phyloP scores from a whole-genome alignment of 108 stramenopile species.

The Skeletonema costatum region DNA sequence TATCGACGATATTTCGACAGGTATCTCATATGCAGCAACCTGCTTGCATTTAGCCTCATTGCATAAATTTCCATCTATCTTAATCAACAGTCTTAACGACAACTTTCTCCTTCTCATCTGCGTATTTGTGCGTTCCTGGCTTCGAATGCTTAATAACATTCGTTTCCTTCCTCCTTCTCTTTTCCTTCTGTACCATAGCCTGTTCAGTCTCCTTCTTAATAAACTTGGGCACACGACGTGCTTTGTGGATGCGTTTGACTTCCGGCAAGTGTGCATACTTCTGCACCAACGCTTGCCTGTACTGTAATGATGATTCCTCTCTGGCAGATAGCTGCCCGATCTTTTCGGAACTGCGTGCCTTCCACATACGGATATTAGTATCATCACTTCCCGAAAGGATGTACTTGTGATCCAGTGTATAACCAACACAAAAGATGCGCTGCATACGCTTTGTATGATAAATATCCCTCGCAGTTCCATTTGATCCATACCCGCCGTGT shows the following conservation, averaged over 20 bases:
- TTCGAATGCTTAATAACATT: conserved; percentile 86
- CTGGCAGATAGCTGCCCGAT: conserved; percentile 85
- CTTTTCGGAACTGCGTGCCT: conserved; percentile 91
- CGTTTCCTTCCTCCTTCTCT: conserved; percentile 87
- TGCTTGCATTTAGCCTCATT: too few species aligned
- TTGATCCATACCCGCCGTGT: conserved; percentile 19
- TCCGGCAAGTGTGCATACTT: conserved; percentile 94
- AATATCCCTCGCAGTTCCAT: conserved; percentile 81
- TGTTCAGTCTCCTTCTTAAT: conserved; percentile 90
- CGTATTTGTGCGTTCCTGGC: conserved; percentile 66
- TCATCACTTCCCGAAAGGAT: conserved; percentile 97
- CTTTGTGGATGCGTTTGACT: conserved; percentile 85
- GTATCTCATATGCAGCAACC: too few species aligned
- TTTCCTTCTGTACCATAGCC: conserved; percentile 88
- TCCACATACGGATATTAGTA: conserved; percentile 97
- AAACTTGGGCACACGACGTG: conserved; percentile 90
- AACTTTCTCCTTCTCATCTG: conserved; percentile 70
- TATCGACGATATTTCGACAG: too few species aligned
- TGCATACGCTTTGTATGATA: conserved; percentile 99
- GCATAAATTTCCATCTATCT: neutral
- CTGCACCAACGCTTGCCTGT: conserved; percentile 85
- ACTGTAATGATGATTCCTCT: conserved; percentile 87
- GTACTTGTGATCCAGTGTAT: conserved; percentile 91
- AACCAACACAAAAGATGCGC: conserved; percentile 94
- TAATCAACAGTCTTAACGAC: conserved; percentile 81